Percentiles rank a stretch among this genome's conserved stretches.
phyloP scores from a whole-genome alignment of 2,329 filamentous ascomycete species.

The Cladosporium halotolerans region DNA sequence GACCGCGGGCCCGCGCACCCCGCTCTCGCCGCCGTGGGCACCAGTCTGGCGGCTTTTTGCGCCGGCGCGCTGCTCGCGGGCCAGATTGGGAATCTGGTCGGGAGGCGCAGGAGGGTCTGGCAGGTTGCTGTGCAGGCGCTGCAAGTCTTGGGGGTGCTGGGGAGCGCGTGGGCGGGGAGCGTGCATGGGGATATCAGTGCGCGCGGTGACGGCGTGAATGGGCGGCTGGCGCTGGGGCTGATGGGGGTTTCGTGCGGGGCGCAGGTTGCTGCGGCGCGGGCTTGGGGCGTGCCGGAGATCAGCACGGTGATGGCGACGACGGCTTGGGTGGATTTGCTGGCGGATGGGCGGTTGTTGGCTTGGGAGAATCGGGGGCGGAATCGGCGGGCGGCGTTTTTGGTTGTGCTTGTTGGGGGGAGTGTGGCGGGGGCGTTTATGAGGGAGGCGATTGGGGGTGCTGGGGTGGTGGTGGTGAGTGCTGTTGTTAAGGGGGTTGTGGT shows the following conservation, averaged over 20 bases:
- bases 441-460: constrained; percentile 37
- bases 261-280: constrained; percentile 53
- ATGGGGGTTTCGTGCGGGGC: constrained; percentile 52
- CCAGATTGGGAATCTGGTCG: constrained; percentile 50
- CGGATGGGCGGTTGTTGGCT: constrained; percentile 47
- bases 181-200: not conserved
- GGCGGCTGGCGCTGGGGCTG: constrained; percentile 21
- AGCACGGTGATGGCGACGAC: constrained; percentile 60
- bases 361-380: constrained; percentile 46
- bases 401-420: constrained; percentile 42
- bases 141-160: constrained; percentile 52
- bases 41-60: constrained; percentile 52
- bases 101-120: constrained; percentile 41
- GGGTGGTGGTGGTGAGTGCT: constrained; percentile 41
- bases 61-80: constrained; percentile 50
- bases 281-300: constrained; percentile 54
- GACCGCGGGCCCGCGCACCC: constrained; percentile 29
- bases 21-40: constrained; percentile 44
- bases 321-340: constrained; percentile 55
- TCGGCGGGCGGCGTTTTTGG: constrained; percentile 46
- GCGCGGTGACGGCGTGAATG: not conserved
- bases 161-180: constrained; percentile 44
- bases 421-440: constrained; percentile 47
- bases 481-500: constrained; percentile 33
- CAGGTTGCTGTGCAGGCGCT: constrained; percentile 51